Evolutionary conservation across 306 rosid genomes (phyloP).

Genomic region (Amphicarpaea edgeworthii): DNA sequence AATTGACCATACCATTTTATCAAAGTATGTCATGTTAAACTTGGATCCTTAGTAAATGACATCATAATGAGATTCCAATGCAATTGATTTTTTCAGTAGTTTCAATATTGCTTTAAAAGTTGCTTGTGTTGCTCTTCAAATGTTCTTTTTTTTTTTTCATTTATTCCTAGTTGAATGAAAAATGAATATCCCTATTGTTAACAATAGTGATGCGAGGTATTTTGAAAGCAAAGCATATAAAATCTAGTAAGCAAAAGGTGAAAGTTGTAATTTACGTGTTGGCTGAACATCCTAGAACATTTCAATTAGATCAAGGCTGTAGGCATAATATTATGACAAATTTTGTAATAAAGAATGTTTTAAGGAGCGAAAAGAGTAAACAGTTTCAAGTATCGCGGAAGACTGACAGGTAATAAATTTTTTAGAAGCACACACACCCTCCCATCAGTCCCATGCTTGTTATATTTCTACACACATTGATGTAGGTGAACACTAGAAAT

Average conservation of each 20-base stretch:
- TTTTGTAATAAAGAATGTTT: no score
- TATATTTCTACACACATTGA: no score
- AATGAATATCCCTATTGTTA: conserved; percentile 10
- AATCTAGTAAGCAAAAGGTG: conserved; percentile 22
- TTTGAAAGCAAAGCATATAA: conserved; percentile 26
- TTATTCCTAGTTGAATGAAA: conserved; percentile 1
- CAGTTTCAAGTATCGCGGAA: no score
- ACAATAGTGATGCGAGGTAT: background rate
- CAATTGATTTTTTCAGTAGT: conserved; percentile 3
- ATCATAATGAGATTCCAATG: conserved; percentile 13
- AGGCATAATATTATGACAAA: no score
- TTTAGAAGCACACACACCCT: no score
- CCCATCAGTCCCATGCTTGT: no score
- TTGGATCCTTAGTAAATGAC: conserved; percentile 29
- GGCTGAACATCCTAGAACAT: no score
- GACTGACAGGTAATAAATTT: no score
- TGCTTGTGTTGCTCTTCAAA: conserved; percentile 28
- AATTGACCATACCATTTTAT: conserved; percentile 84
- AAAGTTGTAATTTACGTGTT: conserved; percentile 24
- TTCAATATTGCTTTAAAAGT: conserved; percentile 30
- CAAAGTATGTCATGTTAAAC: conserved; percentile 62
- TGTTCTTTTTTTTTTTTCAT: conserved; percentile 5
- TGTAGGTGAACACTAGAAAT: no score
- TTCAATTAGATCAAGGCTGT: no score
- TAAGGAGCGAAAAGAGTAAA: no score